Evolutionary conservation across 768 basidiomycete species (phyloP).

Genomic region (Asterophora lycoperdoides): DNA sequence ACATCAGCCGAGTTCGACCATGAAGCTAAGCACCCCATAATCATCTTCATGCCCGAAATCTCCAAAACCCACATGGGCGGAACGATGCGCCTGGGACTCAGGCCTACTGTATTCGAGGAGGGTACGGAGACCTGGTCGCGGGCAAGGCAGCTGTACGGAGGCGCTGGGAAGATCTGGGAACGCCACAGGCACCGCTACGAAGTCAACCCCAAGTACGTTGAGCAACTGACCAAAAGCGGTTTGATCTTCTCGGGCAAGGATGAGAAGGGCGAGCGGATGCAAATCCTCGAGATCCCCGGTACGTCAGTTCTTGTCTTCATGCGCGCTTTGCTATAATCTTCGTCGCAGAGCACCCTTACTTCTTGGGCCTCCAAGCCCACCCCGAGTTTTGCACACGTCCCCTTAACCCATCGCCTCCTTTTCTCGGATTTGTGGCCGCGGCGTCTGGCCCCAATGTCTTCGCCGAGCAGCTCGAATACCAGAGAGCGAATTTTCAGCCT

Average conservation of each 20-base stretch:
- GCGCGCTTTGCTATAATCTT: background rate
- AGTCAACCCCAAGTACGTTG: slow-evolving; percentile 87
- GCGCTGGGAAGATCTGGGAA: slow-evolving; percentile 84
- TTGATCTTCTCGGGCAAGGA: slow-evolving; percentile 75
- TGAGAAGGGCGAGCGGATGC: slow-evolving; percentile 96
- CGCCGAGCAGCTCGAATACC: slow-evolving; percentile 67
- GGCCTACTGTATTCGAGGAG: slow-evolving; percentile 87
- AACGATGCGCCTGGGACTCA: slow-evolving; percentile 98
- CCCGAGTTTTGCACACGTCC: slow-evolving; percentile 99
- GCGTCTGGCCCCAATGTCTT: slow-evolving; percentile 51
- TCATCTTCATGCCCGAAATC: slow-evolving; percentile 99
- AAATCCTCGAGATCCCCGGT: slow-evolving; percentile 86
- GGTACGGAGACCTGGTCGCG: slow-evolving; percentile 69
- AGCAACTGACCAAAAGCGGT: slow-evolving; percentile 64
- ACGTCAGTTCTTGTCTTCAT: slow-evolving; percentile 23
- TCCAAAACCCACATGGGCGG: slow-evolving; percentile 98
- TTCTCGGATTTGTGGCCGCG: slow-evolving; percentile 93
- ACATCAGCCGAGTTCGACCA: slow-evolving; percentile 80
- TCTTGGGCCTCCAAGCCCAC: slow-evolving; percentile 91
- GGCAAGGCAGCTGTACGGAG: slow-evolving; percentile 78
- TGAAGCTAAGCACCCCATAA: slow-evolving; percentile 59
- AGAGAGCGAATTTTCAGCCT: slow-evolving; percentile 57
- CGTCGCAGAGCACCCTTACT: slow-evolving; percentile 82
- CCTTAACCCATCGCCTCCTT: slow-evolving; percentile 94
- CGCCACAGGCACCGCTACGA: slow-evolving; percentile 94